Base-by-base conservation (phyloP, 306 rosid genomes). In the Prunus persica region DNA sequence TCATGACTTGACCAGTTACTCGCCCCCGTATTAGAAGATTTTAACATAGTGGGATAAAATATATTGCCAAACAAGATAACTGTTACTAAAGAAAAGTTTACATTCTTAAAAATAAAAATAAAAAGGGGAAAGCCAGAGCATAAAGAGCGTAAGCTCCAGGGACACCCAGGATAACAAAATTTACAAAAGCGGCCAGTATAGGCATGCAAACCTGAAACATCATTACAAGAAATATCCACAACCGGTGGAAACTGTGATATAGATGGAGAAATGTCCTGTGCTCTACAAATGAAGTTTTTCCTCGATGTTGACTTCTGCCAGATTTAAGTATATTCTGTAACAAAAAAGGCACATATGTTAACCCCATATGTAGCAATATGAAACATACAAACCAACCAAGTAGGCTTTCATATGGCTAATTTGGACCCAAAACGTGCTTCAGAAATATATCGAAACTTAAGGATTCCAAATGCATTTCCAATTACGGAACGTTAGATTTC, bases 211-310 rank as follows among this genome's bases (percentile, higher is more conserved):
- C 98, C 98, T 94, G 98, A 82, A 94, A 94, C 98, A 94, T 94
- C 98, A 94, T 90, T 77, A 81, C 86, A 75, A 94, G 96, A 84
- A 94, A 94, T 84, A 94, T 92, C 98, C 98, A 94, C 72, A 94
- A 69, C 30, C 97, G 91, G 65, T 94, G 97, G 82, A 94, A 94
- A 79, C 98, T 94, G 62, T 94, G 98, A 85, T 90, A 94, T 18
- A 94, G 91, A 89, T 92, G 98, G 28, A 94, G 88, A 90, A 94
- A 94, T 19, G 93, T 92, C 16, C 97, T 88, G 79, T 94, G 98
- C 87, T 94, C 98, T 79, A 94, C 98, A 89, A 94, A 94, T 15
- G 97, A 94, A 67, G 98, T 94, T 85, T 94, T 94, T 60, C 98
- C 98, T 72, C 54, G 88, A 77, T 77, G 87, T 78, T 69, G 82